phyloP scores from a whole-genome alignment of 1,284 basidiomycete genomes.

The Psilocybe mexicana region DNA sequence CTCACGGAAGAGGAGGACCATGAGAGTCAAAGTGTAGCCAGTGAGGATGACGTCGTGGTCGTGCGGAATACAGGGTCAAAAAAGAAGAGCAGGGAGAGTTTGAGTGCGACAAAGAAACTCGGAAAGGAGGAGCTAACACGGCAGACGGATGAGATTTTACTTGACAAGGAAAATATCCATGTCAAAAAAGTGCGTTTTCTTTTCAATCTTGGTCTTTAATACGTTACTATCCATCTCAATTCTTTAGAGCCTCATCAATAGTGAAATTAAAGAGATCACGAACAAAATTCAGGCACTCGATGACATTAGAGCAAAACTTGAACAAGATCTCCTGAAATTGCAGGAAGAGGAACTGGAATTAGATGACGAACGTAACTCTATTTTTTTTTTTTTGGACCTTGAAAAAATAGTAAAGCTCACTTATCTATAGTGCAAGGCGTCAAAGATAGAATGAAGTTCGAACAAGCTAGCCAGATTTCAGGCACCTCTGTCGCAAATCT shows the following conservation, averaged over 20 bases:
- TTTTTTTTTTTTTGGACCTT: neutral
- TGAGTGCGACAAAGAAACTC: slow-evolving; percentile 69
- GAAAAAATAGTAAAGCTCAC: neutral
- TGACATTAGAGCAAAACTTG: slow-evolving; percentile 77
- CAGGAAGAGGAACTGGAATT: slow-evolving; percentile 96
- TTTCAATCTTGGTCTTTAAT: slow-evolving; percentile 1
- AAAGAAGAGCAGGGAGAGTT: slow-evolving; percentile 61
- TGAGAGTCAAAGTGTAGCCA: slow-evolving; percentile 60
- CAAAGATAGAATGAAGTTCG: slow-evolving; percentile 77
- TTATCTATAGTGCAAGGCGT: slow-evolving; percentile 77
- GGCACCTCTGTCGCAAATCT: slow-evolving; percentile 39
- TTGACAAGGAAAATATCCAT: slow-evolving; percentile 88
- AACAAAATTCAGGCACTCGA: slow-evolving; percentile 88
- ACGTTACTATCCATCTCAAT: slow-evolving; percentile 14
- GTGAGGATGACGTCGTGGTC: slow-evolving; percentile 67
- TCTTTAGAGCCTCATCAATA: slow-evolving; percentile 73
- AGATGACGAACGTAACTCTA: slow-evolving; percentile 85
- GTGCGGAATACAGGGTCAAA: slow-evolving; percentile 48
- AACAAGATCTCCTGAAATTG: slow-evolving; percentile 81
- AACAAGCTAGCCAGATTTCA: slow-evolving; percentile 47
- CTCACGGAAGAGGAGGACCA: slow-evolving; percentile 64
- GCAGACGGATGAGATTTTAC: slow-evolving; percentile 81
- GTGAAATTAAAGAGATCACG: slow-evolving; percentile 86
- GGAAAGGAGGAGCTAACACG: slow-evolving; percentile 81
- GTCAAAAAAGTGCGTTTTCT: slow-evolving; percentile 72